These are phyloP conservation scores for Nicotiana tabacum DNA, from an alignment of 257 asterid species.

Conservation along the genomic window DNA sequence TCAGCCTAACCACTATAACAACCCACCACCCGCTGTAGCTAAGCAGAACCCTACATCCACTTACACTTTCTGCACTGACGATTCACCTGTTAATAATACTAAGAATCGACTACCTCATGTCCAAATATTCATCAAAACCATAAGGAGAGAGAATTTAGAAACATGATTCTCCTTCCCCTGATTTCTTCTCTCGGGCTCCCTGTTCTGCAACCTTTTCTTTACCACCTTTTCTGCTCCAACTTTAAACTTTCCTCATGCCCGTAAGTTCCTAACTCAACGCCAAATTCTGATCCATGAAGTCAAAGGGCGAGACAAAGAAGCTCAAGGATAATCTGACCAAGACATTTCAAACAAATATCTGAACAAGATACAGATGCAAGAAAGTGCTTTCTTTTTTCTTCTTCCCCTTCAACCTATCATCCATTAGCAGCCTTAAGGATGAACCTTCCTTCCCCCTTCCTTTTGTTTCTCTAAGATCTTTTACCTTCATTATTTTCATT, in stretches of 20 bases:
- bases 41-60: background rate
- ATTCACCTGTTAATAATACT: background rate
- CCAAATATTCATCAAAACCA: no score
- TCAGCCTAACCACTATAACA: background rate
- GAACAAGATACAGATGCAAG: background rate
- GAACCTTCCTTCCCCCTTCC: background rate
- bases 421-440: background rate
- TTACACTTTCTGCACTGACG: background rate
- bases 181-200: no score
- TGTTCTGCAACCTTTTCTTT: no score
- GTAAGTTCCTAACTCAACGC: no score
- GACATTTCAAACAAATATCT: background rate
- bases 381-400: background rate
- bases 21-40: background rate
- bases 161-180: no score
- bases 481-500: no score
- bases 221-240: no score
- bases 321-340: background rate
- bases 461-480: background rate
- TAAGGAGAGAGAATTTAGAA: no score
- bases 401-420: no score
- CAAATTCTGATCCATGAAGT: no score
- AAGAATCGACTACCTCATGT: background rate
- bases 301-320: no score
- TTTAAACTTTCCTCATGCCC: no score